These are phyloP conservation scores for Suzukiozyma palmioleophila DNA, from an alignment of 1,139 yeast genomes.

Conservation along the genomic window DNA sequence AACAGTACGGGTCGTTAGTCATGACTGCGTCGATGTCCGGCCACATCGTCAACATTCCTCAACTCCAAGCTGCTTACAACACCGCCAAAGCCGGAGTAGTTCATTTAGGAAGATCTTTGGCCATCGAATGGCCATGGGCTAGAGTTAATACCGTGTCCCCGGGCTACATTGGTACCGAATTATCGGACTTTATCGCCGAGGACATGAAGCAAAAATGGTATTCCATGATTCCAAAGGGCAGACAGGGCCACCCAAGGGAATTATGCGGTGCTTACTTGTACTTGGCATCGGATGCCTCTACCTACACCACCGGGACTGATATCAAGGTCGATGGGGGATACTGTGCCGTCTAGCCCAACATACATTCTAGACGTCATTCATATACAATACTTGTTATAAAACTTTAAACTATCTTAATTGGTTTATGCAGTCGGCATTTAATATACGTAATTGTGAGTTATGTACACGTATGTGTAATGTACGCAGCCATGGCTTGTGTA, in stretches of 20 bases:
- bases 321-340: slow-evolving; percentile 46
- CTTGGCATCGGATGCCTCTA: slow-evolving; percentile 38
- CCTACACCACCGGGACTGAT: slow-evolving; percentile 45
- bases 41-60: slow-evolving; percentile 62
- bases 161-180: slow-evolving; percentile 53
- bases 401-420: no score
- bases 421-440: no score
- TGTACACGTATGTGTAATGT: no score
- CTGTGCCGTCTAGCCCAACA: slow-evolving; percentile 20
- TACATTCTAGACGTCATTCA: no score
- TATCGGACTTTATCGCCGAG: slow-evolving; percentile 43
- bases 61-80: slow-evolving; percentile 56
- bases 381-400: no score
- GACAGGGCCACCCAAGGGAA: slow-evolving; percentile 39
- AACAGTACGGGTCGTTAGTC: slow-evolving; percentile 48
- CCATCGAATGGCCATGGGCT: slow-evolving; percentile 54
- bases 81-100: slow-evolving; percentile 57
- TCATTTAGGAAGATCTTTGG: slow-evolving; percentile 50
- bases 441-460: no score
- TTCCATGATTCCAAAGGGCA: slow-evolving; percentile 35
- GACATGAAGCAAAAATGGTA: slow-evolving; percentile 34
- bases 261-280: slow-evolving; percentile 42
- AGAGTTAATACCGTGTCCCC: slow-evolving; percentile 55
- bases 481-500: no score
- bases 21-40: slow-evolving; percentile 66